Conservation (phyloP, 306 rosid genomes). For the Quercus engelmannii region DNA sequence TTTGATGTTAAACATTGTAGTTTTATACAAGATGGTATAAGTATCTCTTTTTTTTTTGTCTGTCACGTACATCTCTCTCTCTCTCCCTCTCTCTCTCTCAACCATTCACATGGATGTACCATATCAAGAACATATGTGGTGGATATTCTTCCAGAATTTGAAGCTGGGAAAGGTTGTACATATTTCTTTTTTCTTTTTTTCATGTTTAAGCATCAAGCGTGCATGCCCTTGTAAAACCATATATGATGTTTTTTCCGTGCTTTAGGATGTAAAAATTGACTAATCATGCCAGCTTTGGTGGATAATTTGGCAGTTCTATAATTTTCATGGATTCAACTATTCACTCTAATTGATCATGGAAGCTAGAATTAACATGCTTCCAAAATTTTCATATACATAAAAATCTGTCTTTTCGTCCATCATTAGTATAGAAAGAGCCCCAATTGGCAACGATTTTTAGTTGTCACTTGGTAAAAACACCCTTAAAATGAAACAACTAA, state of each 20-base stretch:
- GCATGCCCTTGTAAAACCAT: not conserved
- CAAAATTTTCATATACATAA: no score
- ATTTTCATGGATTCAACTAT: no score
- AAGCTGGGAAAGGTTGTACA: no score
- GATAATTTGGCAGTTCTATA: not conserved
- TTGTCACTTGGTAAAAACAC: no score
- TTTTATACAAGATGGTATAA: not conserved
- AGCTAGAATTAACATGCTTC: no score
- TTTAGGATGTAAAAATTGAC: not conserved
- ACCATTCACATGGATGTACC: not conserved
- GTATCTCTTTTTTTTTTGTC: not conserved
- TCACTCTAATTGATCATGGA: no score
- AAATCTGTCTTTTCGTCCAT: no score
- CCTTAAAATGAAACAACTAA: no score
- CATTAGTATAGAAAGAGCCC: no score
- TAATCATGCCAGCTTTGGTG: not conserved
- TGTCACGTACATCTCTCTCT: not conserved
- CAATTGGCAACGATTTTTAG: no score
- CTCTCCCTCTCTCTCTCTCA: not conserved
- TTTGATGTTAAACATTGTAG: not conserved
- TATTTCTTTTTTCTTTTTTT: not conserved
- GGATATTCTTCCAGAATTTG: not conserved
- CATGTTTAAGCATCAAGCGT: not conserved
- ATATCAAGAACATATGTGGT: slow-evolving; percentile 13
- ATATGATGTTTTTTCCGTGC: not conserved